Percentiles rank a stretch among this genome's conserved stretches.
Conservation (phyloP, 371 early-diverging fungal species). For the Rhizopus stolonifer region DNA sequence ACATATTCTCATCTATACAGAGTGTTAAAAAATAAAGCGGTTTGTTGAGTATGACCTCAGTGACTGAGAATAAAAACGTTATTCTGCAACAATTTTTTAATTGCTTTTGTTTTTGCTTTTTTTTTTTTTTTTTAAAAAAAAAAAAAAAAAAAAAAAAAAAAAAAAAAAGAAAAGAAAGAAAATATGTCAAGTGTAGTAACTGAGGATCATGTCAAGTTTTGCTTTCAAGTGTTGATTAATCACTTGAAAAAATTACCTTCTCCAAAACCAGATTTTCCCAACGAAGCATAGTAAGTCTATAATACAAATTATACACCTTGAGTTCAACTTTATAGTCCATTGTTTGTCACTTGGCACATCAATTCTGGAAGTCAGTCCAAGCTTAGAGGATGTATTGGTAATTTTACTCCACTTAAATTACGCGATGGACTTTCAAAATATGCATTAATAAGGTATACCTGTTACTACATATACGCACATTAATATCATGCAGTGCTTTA, state of each 20-base stretch:
- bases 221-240: conserved; percentile 69
- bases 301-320: background rate
- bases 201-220: conserved; percentile 70
- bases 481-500: conserved; percentile 62
- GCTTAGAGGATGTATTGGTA: conserved; percentile 94
- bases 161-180: no score
- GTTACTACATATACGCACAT: background rate
- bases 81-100: background rate
- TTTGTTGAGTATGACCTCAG: background rate
- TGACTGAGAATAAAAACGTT: background rate
- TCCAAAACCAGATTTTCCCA: conserved; percentile 44
- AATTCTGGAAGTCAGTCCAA: conserved; percentile 37
- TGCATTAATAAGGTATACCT: conserved; percentile 73
- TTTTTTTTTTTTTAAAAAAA: conserved; percentile 1
- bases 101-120: conserved; percentile 1
- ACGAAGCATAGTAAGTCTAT: conserved; percentile 54
- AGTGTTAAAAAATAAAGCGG: no score
- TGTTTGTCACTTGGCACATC: conserved; percentile 87
- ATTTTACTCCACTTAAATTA: conserved; percentile 75
- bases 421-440: conserved; percentile 77
- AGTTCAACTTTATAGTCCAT: conserved; percentile 58
- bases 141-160: no score
- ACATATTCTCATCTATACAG: no score
- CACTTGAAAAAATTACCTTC: conserved; percentile 41
- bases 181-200: conserved; percentile 7